phyloP scores from a whole-genome alignment of 495 filamentous ascomycete species.

The Aspergillus funiculosus region DNA sequence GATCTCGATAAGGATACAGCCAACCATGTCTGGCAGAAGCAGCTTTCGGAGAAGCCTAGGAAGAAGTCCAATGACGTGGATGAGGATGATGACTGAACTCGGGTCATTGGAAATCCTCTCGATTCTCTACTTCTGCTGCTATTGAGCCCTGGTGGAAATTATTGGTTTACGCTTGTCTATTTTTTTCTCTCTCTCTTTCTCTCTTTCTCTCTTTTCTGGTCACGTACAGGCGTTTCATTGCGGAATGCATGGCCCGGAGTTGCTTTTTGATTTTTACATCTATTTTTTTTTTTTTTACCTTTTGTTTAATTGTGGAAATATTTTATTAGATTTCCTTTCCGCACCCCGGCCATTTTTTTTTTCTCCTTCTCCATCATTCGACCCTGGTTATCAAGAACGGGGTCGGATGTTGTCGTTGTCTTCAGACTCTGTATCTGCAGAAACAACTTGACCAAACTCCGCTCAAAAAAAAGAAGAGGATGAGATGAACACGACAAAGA shows the following conservation, averaged over 20 bases:
- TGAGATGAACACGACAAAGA: constrained; percentile 8
- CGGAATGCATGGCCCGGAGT: constrained; percentile 28
- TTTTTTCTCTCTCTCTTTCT: no score
- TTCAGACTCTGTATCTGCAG: background rate
- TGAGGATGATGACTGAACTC: constrained; percentile 33
- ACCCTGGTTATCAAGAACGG: constrained; percentile 3
- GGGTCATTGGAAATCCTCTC: constrained; percentile 9
- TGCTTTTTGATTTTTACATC: constrained; percentile 4
- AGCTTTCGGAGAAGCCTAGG: constrained; percentile 55
- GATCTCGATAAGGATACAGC: constrained; percentile 67
- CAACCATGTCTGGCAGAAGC: constrained; percentile 67
- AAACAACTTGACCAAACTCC: constrained; percentile 18
- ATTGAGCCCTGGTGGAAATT: constrained; percentile 7
- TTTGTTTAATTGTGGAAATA: constrained; percentile 10
- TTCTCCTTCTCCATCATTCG: background rate
- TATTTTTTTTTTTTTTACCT: constrained; percentile 2
- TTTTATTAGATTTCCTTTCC: constrained; percentile 5
- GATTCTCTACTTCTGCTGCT: constrained; percentile 16
- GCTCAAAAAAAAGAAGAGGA: constrained; percentile 17
- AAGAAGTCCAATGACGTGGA: constrained; percentile 38
- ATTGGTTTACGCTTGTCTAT: constrained; percentile 10
- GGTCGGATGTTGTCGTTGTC: constrained; percentile 2
- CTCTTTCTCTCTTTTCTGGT: no score
- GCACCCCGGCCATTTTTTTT: no score
- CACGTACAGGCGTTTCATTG: constrained; percentile 22